These are phyloP conservation scores for Sporothrix schenckii DNA, from an alignment of 2,329 filamentous ascomycete species.

Conservation along the genomic window DNA sequence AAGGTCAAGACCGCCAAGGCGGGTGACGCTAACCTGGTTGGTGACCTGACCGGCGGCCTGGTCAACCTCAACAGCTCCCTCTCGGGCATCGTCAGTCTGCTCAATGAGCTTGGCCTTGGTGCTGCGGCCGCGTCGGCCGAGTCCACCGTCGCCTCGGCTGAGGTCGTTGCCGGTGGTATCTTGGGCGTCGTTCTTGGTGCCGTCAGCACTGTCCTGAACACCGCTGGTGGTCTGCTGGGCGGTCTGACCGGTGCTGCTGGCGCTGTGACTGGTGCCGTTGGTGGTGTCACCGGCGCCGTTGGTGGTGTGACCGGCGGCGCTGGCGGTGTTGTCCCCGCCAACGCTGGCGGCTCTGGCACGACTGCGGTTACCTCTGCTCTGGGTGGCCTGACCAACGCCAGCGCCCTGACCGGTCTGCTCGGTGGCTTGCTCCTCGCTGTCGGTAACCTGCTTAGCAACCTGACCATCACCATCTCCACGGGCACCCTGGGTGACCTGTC, in stretches of 20 bases:
- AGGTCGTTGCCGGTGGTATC: too few species aligned
- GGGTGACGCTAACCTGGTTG: not conserved
- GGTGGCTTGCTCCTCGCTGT: constrained; percentile 2
- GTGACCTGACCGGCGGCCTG: constrained; percentile 22
- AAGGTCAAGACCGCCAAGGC: constrained; percentile 3
- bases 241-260: not conserved
- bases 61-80: constrained; percentile 12
- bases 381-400: constrained; percentile 1
- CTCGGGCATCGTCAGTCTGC: not conserved
- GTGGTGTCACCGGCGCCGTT: not conserved
- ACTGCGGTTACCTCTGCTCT: constrained; percentile 14
- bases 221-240: not conserved
- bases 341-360: not conserved
- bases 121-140: not conserved
- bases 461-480: not conserved
- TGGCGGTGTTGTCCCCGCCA: constrained; percentile 9
- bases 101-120: constrained; percentile 21
- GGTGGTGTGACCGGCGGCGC: not conserved
- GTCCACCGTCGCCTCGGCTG: too few species aligned
- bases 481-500: constrained; percentile 12
- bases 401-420: constrained; percentile 10
- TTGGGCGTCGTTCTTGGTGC: not conserved
- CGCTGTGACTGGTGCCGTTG: not conserved
- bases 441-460: constrained; percentile 13
- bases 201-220: not conserved